These are phyloP conservation scores for Pseudomicrostroma phylloplanum DNA, from an alignment of 1,284 basidiomycete species.

Conservation along the genomic window DNA sequence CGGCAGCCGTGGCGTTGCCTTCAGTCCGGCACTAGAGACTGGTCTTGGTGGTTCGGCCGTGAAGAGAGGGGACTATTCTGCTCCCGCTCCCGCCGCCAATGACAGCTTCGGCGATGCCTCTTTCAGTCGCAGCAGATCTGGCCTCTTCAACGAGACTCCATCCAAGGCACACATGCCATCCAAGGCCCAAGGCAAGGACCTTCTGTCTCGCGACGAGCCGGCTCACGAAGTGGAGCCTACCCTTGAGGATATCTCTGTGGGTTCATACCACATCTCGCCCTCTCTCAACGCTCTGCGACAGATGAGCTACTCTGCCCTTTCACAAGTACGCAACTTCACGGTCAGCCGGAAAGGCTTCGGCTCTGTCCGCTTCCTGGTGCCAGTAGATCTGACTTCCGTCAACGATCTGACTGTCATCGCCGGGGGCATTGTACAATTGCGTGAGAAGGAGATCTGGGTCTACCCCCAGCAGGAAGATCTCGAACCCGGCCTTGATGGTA, in stretches of 20 bases:
- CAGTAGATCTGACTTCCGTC: conserved; percentile 81
- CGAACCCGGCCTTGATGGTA: conserved; percentile 41
- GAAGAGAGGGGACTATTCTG: conserved; percentile 20
- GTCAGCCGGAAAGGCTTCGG: conserved; percentile 88
- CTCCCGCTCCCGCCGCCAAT: conserved; percentile 19
- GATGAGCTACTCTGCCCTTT: conserved; percentile 57
- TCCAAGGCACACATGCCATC: neutral
- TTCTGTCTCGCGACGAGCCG: neutral
- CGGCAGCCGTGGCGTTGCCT: conserved; percentile 23
- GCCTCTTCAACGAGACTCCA: conserved; percentile 1
- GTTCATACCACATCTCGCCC: conserved; percentile 38
- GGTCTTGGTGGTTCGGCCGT: neutral
- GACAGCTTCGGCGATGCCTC: conserved; percentile 22
- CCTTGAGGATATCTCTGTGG: neutral
- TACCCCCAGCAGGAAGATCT: conserved; percentile 67
- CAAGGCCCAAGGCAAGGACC: neutral
- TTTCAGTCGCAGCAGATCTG: neutral
- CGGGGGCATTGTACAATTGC: conserved; percentile 81
- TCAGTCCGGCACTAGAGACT: conserved; percentile 38
- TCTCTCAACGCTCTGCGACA: conserved; percentile 33
- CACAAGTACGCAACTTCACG: conserved; percentile 64
- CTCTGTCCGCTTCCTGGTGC: conserved; percentile 76
- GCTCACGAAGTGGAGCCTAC: neutral
- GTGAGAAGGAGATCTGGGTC: conserved; percentile 83
- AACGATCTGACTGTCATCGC: conserved; percentile 72